A percentile compares a stretch with the other conserved stretches of the same genome.
These are phyloP conservation scores for Pilaira anomala DNA, from an alignment of 192 early-diverging fungal species.

Conservation along the genomic window DNA sequence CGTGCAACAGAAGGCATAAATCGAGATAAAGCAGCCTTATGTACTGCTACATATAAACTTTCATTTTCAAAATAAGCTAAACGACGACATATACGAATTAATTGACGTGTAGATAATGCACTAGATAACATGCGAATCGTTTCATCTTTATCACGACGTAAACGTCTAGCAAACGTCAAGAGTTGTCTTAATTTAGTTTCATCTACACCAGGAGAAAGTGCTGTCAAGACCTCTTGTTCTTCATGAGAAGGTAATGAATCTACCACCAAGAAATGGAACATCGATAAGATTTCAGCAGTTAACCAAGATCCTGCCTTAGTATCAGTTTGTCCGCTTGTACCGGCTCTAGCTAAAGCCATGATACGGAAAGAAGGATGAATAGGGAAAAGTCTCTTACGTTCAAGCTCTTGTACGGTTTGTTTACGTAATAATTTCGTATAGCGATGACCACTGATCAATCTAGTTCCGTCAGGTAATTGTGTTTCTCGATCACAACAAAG, in stretches of 20 bases:
- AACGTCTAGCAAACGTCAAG: slow-evolving; percentile 56
- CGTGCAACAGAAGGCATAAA: slow-evolving; percentile 69
- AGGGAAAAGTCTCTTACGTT: slow-evolving; percentile 45
- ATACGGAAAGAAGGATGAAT: slow-evolving; percentile 77
- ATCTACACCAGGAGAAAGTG: slow-evolving; percentile 51
- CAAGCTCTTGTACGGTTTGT: slow-evolving; percentile 42
- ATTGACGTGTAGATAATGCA: slow-evolving; percentile 68
- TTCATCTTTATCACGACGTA: slow-evolving; percentile 57
- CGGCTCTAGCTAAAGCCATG: slow-evolving; percentile 60
- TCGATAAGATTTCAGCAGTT: slow-evolving; percentile 61
- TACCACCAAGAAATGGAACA: slow-evolving; percentile 72
- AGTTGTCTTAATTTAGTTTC: slow-evolving; percentile 39
- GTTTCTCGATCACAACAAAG: slow-evolving; percentile 68
- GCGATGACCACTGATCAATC: slow-evolving; percentile 49
- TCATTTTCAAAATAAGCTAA: slow-evolving; percentile 61
- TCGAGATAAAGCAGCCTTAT: slow-evolving; percentile 63
- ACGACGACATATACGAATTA: slow-evolving; percentile 68
- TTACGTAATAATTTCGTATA: slow-evolving; percentile 54
- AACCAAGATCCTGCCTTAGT: slow-evolving; percentile 62
- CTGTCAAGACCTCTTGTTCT: slow-evolving; percentile 47
- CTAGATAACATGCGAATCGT: slow-evolving; percentile 54
- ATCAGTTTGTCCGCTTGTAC: slow-evolving; percentile 42
- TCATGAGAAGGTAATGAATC: slow-evolving; percentile 49
- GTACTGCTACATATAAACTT: slow-evolving; percentile 58
- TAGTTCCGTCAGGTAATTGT: slow-evolving; percentile 63